Percentiles rank a stretch among this genome's conserved stretches.
Evolutionary conservation across 495 filamentous ascomycete species (phyloP).

Genomic region (Aspergillus sclerotioniger): DNA sequence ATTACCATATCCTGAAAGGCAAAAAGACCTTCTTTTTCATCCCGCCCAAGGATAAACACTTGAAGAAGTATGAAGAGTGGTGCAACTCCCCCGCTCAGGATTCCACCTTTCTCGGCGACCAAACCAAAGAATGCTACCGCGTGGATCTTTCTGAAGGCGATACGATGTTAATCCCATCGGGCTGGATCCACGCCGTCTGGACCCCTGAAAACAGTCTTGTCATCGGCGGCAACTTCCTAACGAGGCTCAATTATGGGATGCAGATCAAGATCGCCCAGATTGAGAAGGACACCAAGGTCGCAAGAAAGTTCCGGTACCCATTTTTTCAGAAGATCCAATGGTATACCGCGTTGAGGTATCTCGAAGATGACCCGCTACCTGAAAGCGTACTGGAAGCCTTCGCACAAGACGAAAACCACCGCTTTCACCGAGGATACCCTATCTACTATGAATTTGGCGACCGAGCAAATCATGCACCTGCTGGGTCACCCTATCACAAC

Average conservation of each 20-base stretch:
- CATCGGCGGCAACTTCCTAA: slow-evolving; percentile 76
- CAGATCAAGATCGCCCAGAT: slow-evolving; percentile 70
- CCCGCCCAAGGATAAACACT: slow-evolving; percentile 67
- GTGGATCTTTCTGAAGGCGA: slow-evolving; percentile 71
- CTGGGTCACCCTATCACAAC: slow-evolving; percentile 52
- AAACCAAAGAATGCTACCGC: slow-evolving; percentile 72
- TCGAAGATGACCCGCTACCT: slow-evolving; percentile 66
- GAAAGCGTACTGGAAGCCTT: slow-evolving; percentile 55
- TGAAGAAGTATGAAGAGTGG: slow-evolving; percentile 79
- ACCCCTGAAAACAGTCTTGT: slow-evolving; percentile 74
- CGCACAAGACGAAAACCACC: slow-evolving; percentile 49
- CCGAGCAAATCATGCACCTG: slow-evolving; percentile 46
- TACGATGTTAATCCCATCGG: slow-evolving; percentile 76
- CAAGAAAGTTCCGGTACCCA: slow-evolving; percentile 68
- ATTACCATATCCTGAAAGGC: slow-evolving; percentile 74
- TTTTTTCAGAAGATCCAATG: slow-evolving; percentile 75
- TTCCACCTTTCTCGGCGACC: slow-evolving; percentile 62
- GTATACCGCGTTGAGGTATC: slow-evolving; percentile 65
- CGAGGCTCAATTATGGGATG: slow-evolving; percentile 66
- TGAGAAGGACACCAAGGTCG: slow-evolving; percentile 70
- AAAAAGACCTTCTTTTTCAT: slow-evolving; percentile 81
- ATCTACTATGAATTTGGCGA: slow-evolving; percentile 59
- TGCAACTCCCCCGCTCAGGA: slow-evolving; percentile 72
- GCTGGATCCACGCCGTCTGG: slow-evolving; percentile 82
- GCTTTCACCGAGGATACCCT: slow-evolving; percentile 54